A percentile compares a stretch with the other conserved stretches of the same genome.
These are phyloP conservation scores for Neonectria hederae DNA, from an alignment of 2,329 filamentous ascomycete species.

Conservation along the genomic window DNA sequence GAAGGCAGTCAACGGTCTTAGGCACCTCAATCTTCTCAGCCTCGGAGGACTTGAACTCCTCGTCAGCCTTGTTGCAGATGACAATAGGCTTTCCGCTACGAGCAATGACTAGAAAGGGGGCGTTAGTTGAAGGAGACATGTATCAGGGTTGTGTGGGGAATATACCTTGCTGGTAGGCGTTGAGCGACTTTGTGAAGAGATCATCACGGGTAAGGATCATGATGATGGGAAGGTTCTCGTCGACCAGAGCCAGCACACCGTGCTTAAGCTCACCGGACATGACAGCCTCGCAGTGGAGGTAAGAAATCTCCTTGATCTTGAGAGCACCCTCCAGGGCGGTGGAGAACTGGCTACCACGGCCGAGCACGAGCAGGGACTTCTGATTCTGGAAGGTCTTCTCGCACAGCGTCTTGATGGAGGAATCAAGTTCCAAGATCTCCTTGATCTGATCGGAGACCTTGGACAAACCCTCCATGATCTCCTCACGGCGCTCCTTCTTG, in stretches of 20 bases:
- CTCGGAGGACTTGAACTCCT: constrained; percentile 87
- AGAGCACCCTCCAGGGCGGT: constrained; percentile 96
- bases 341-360: constrained; percentile 94
- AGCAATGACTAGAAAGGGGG: constrained; percentile 76
- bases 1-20: constrained; percentile 91
- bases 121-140: constrained; percentile 28
- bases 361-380: constrained; percentile 92
- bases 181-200: constrained; percentile 98
- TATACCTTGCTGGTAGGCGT: constrained; percentile 96
- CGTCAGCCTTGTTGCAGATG: constrained; percentile 92
- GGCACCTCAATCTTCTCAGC: constrained; percentile 98
- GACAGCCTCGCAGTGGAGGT: constrained; percentile 98
- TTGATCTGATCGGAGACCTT: constrained; percentile 92
- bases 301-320: constrained; percentile 99
- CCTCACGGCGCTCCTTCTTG: constrained; percentile 89
- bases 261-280: constrained; percentile 99
- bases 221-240: constrained; percentile 98
- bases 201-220: constrained; percentile 98
- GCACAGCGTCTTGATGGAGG: constrained; percentile 94
- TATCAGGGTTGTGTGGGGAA: constrained; percentile 18
- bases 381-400: constrained; percentile 94
- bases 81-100: constrained; percentile 96
- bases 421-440: constrained; percentile 88
- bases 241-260: constrained; percentile 94
- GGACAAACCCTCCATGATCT: constrained; percentile 93